Evolutionary conservation across 2,329 filamentous ascomycete species (phyloP), one percentile per base, ranked within the genome.

Genomic region (Penicillium oxalicum): DNA sequence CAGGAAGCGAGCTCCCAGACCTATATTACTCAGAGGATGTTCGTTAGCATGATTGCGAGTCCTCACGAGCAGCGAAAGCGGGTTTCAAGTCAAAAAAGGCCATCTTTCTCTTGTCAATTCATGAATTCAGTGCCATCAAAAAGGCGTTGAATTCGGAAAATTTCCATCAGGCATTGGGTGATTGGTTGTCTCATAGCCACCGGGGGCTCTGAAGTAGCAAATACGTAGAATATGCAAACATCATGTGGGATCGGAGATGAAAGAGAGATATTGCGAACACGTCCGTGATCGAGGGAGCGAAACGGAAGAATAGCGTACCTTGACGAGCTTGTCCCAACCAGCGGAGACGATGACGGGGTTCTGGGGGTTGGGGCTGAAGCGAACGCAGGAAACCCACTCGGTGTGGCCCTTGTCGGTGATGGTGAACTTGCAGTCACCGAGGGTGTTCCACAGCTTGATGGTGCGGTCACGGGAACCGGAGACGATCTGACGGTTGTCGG

Each of bases 361-460:
- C 83, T 97, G 91, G 71, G 93, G 93, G 84, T 98, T 98, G 73
- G 93, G 93, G 79, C 88, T 94, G 88, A 98, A 98, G 77, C 93
- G 87, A 66, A 98, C 93, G 82, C 91, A 97, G 58, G 91, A 96
- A 66, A 95, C 93, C 93, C 93, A 98, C 78, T 98, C 93, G 77
- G 89, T 89, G 84, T 98, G 93, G 74, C 93, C 93, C 87, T 98
- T 98, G 75, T 98, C 93, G 78, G 89, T 95, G 82, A 98, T 97
- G 81, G 91, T 98, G 86, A 85, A 98, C 84, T 98, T 98, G 91
- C 93, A 98, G 85, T 98, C 93, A 78, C 93, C 93, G 63, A 98
- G 89, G 68, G 93, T 98, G 84, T 98, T 98, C 93, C 93, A 98
- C 70, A 98, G 86, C 88, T 97, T 98, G 84, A 98, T 97, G 71